phyloP scores from a whole-genome alignment of 805 yeast genomes.

The Zygotorulaspora florentina region DNA sequence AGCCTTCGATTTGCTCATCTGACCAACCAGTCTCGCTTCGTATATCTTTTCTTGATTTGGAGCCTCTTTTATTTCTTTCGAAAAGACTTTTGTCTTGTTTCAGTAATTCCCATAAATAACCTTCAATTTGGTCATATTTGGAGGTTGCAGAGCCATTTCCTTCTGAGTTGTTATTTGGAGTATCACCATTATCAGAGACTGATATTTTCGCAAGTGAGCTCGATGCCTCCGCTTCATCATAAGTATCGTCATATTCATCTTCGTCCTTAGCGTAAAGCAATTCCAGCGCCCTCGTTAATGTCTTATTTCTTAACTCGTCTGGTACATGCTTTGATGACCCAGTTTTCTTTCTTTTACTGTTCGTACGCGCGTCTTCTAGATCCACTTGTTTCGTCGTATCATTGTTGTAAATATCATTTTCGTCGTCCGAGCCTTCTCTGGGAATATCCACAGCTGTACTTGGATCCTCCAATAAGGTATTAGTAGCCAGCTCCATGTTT shows the following conservation, averaged over 20 bases:
- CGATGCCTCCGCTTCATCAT: constrained; percentile 46
- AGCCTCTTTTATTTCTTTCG: constrained; percentile 46
- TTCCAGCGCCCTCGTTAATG: constrained; percentile 56
- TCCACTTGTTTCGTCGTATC: constrained; percentile 8
- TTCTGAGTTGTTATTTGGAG: constrained; percentile 10
- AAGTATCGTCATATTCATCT: constrained; percentile 81
- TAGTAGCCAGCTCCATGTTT: constrained; percentile 55
- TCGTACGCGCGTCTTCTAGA: constrained; percentile 13
- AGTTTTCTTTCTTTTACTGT: constrained; percentile 3
- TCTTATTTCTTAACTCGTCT: constrained; percentile 51
- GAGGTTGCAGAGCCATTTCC: constrained; percentile 6
- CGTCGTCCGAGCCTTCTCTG: constrained; percentile 18
- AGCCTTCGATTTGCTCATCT: constrained; percentile 90
- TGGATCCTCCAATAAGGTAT: constrained; percentile 61
- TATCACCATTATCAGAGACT: constrained; percentile 16
- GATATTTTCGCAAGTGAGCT: constrained; percentile 18
- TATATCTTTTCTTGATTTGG: constrained; percentile 48
- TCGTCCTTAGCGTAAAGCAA: constrained; percentile 71
- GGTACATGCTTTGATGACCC: constrained; percentile 31
- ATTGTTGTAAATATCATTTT: constrained; percentile 4
- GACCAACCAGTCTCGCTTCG: constrained; percentile 61
- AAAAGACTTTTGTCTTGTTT: constrained; percentile 49
- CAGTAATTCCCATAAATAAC: constrained; percentile 51
- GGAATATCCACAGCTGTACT: constrained; percentile 35
- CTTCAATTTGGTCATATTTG: constrained; percentile 46